Base-by-base conservation (phyloP, 208 protist genomes). In the Trypanosoma avium region DNA sequence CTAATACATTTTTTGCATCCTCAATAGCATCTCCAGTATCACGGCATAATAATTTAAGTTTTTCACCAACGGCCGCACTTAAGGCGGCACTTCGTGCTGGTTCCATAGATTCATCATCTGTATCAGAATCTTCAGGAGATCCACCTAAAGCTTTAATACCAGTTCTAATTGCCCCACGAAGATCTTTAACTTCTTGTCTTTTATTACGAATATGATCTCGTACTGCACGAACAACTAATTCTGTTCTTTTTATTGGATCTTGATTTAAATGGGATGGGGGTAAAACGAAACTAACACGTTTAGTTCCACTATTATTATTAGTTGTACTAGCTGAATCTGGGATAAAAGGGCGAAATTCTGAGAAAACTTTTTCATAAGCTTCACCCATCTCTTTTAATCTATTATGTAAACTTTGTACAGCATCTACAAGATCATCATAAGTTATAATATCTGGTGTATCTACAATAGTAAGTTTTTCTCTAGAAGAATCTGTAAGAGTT, bases 61-160 rank as follows among this genome's bases (percentile, higher is more conserved):
- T 38, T 12, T 33, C 54, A 26, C 42, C 58, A 21, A 55, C 48
- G 32, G n/a, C 50, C 10, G 60, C 58, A 38, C 46, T 56, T n/a
- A 29, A 54, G 19, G 52, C 54, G 0, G 62, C 32, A 4, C 49
- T 57, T 19, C 61, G 60, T 9, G 57, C 73, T 3, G 70, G 45
- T 24, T 74, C 71, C 12, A 60, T 32, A 30, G 67, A 67, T 42
- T 73, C 65, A 52, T 79, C 67, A 4, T 75, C 56, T 33, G 50
- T 71, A 17, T 73, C 66, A 27, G 66, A 63, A 49, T 71, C 56
- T 21, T 66, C 6, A 35, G 40, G 55, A 7, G 42, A 43, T 19
- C 79, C 79, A 4, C 77, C 74, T 12, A 90, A 58, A 4, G 73
- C 68, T 40, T 64, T 62, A 54, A 83, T 77, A 35, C 73, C 69